A percentile compares a stretch with the other conserved stretches of the same genome.
Evolutionary conservation across 257 asterid genomes (phyloP).

Genomic region (Solanum habrochaites): DNA sequence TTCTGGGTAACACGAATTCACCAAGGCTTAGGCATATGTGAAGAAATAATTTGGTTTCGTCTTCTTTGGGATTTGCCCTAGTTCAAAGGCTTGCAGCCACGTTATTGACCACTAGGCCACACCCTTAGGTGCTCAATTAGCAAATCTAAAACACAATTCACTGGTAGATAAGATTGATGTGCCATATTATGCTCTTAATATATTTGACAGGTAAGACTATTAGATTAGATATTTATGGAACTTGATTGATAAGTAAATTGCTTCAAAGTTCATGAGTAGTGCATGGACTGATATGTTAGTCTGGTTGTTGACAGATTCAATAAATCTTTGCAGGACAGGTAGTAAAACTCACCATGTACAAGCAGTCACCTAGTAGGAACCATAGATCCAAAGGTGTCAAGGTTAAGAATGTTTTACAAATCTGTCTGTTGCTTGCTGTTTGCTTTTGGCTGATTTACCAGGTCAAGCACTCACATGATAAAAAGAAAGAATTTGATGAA

Average conservation of each 20-base stretch:
- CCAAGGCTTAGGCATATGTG: not conserved
- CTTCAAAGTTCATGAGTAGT: not conserved
- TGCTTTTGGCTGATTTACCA: slow-evolving; percentile 94
- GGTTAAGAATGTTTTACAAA: slow-evolving; percentile 50
- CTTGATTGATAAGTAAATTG: not conserved
- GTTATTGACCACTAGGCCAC: not conserved
- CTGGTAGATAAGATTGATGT: not conserved
- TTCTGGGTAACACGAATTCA: not conserved
- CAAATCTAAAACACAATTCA: not conserved
- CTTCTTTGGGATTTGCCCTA: not conserved
- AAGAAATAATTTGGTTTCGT: not conserved
- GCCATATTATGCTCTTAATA: not conserved
- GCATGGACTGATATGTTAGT: not conserved
- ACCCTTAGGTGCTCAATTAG: not conserved
- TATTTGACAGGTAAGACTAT: not conserved
- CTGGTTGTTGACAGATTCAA: not conserved
- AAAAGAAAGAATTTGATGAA: slow-evolving; percentile 64
- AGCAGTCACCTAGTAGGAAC: slow-evolving; percentile 63
- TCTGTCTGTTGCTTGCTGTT: slow-evolving; percentile 69
- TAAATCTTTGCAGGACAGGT: not conserved
- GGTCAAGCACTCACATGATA: slow-evolving; percentile 75
- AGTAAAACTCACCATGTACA: slow-evolving; percentile 41
- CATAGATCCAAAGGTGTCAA: slow-evolving; percentile 63
- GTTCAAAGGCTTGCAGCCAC: not conserved
- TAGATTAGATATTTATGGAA: not conserved